A percentile compares a stretch with the other conserved stretches of the same genome.
Conservation (phyloP, 345 rosid species). For the Eucalyptus shirleyi region DNA sequence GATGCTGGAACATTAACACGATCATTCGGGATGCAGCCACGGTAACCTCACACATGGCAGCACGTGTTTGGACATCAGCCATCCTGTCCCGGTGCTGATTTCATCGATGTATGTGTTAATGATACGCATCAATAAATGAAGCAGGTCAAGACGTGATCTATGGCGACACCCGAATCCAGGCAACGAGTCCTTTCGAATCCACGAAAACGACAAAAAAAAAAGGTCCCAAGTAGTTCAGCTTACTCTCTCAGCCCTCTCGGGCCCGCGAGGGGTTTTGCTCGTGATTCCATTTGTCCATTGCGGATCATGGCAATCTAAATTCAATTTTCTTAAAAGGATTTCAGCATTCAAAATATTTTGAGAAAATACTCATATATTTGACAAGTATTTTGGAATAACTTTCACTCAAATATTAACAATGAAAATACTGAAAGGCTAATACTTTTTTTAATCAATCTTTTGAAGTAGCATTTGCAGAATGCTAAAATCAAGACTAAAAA, state of each 20-base stretch:
- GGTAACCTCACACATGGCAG: neutral
- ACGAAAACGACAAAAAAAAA: neutral
- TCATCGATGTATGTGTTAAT: neutral
- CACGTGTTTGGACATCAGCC: neutral
- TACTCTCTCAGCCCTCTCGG: neutral
- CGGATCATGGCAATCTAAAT: too few relatives aligned
- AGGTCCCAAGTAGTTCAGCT: neutral
- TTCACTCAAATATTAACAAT: too few relatives aligned
- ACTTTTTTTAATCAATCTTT: too few relatives aligned
- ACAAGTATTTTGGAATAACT: too few relatives aligned
- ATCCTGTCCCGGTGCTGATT: neutral
- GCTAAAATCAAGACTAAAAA: too few relatives aligned
- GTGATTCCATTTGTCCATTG: too few relatives aligned
- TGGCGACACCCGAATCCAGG: neutral
- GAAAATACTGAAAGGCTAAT: too few relatives aligned
- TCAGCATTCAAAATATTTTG: too few relatives aligned
- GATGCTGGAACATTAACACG: neutral
- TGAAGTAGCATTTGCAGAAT: accelerated
- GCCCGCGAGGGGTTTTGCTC: neutral
- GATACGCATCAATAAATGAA: neutral
- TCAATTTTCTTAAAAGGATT: too few relatives aligned
- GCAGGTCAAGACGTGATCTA: neutral
- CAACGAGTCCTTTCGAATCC: neutral
- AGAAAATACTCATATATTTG: too few relatives aligned
- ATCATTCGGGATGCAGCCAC: neutral